Conservation (phyloP, 1,284 basidiomycete genomes). For the Irpex sp. region DNA sequence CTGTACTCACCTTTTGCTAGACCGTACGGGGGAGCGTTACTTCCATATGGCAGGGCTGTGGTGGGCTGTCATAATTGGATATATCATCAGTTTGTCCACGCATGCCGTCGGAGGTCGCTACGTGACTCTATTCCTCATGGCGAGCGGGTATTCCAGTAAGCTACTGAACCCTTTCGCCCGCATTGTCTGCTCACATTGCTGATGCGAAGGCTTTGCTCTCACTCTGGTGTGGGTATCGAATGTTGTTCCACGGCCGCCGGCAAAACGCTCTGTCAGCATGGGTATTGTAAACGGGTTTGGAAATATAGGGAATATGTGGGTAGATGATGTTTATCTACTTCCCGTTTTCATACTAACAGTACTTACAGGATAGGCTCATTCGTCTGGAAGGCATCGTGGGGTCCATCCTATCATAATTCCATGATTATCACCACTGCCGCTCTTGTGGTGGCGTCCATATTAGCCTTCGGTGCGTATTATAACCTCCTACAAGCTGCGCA, state of each 20-base stretch:
- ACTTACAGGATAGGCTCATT: conserved; percentile 32
- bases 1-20: conserved; percentile 23
- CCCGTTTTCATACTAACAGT: no score
- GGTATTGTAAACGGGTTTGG: conserved; percentile 39
- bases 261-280: conserved; percentile 49
- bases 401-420: conserved; percentile 34
- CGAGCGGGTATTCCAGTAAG: conserved; percentile 48
- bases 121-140: conserved; percentile 64
- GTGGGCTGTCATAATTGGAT: conserved; percentile 62
- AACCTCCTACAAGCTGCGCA: not conserved
- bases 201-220: conserved; percentile 48
- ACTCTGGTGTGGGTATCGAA: conserved; percentile 64
- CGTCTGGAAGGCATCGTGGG: conserved; percentile 36
- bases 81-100: conserved; percentile 57
- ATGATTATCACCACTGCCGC: conserved; percentile 34
- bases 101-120: conserved; percentile 54
- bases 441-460: conserved; percentile 23
- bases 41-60: conserved; percentile 61
- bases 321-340: not conserved
- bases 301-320: conserved; percentile 37
- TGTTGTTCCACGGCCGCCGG: conserved; percentile 59
- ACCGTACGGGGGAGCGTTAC: conserved; percentile 62
- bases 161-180: no score
- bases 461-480: conserved; percentile 26
- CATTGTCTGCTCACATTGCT: not conserved